Base-by-base conservation (phyloP, 345 rosid genomes). In the Tarenaya hassleriana region DNA sequence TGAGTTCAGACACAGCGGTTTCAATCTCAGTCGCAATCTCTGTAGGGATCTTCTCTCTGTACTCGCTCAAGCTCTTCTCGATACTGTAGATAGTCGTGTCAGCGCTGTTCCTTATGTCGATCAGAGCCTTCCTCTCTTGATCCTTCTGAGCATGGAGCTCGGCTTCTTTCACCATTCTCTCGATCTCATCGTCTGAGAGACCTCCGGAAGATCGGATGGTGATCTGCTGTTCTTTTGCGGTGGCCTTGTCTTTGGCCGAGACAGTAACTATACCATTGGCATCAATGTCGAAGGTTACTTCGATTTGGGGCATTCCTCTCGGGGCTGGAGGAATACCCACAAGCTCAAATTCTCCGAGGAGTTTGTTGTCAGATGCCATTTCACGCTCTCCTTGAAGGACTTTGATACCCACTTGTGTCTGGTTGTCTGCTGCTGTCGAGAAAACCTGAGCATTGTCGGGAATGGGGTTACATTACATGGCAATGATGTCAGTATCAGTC, bases 101-200 rank as follows among this genome's bases (percentile, higher is more conserved):
- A 0, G 81, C 77, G 0, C 61, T 60, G 60, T 73, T 76, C 62
- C 49, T 67, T 1, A 76, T 8, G 31, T 76, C 77, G 7, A 76
- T 73, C 48, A 76, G 52, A 50, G 66, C 57, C 48, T 76, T 76
- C 47, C 52, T 69, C 54, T 73, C 77, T 51, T 76, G 73, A 39
- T 76, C 77, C 43, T 60, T 72, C 18, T 76, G 75, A 9, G 77
- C 48, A 34, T 62, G 60, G 38, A 66, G 49, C 68, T 76, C 81
- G 20, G 81, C 81, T 47, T 76, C 81, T 62, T 52, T 72, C 10
- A 76, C 77, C 81, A 76, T 76, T 64, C 68, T 72, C 65, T 76
- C 70, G 11, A 69, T 72, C 39, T 72, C 76, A 8, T 67, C 76
- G 3, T 74, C 73, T 9, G 78, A 69, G 6, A 74, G 64, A 4